Evolutionary conservation across 345 rosid genomes (phyloP).

Genomic region (Populus ilicifolia): DNA sequence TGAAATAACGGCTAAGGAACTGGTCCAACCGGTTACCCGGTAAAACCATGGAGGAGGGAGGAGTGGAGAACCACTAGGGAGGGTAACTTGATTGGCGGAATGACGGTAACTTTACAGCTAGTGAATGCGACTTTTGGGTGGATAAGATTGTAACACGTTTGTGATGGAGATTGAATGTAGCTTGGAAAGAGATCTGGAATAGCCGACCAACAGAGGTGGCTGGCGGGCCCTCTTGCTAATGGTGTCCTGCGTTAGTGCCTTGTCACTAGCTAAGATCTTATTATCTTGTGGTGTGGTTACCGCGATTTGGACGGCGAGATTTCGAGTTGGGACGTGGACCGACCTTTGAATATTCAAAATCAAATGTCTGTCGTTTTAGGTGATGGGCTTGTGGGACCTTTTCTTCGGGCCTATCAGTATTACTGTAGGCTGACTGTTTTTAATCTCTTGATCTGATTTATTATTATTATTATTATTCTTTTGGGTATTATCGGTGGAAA

Average conservation of each 20-base stretch:
- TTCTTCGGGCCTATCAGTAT: not conserved
- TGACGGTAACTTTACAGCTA: slow-evolving; percentile 25
- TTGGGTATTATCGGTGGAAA: too few relatives aligned
- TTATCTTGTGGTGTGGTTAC: not conserved
- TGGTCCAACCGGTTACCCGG: slow-evolving; percentile 23
- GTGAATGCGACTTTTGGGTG: not conserved
- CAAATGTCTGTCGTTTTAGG: not conserved
- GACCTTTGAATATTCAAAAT: slow-evolving; percentile 7
- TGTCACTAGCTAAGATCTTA: not conserved
- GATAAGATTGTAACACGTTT: not conserved
- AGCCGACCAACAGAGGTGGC: slow-evolving; percentile 3
- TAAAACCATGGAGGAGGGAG: not conserved
- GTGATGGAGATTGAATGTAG: slow-evolving; percentile 4
- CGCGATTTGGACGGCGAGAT: slow-evolving; percentile 8
- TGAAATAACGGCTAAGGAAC: slow-evolving; percentile 30
- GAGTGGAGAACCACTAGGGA: not conserved
- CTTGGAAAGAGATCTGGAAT: not conserved
- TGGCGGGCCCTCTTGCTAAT: not conserved
- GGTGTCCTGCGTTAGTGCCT: not conserved
- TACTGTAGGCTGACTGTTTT: too few relatives aligned
- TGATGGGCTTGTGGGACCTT: not conserved
- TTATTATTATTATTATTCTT: too few relatives aligned
- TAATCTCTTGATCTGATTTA: not conserved
- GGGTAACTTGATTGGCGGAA: not conserved
- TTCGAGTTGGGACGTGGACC: not conserved